Evolutionary conservation across 257 asterid species (phyloP).

Genomic region (Ballota nigra): DNA sequence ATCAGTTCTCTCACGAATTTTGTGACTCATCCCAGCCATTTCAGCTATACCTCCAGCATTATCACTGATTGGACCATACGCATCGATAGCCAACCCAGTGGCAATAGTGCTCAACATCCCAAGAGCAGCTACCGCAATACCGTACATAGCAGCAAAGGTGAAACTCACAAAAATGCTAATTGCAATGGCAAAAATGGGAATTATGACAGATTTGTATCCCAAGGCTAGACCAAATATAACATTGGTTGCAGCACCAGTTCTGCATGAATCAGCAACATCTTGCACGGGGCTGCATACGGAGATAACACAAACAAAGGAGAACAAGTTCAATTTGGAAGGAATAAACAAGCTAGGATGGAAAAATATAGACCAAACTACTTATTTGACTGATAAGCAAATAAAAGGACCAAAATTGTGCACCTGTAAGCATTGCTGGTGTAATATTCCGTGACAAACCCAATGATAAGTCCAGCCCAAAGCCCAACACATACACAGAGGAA

Average conservation of each 20-base stretch:
- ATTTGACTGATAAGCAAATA: background rate
- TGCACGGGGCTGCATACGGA: constrained; percentile 61
- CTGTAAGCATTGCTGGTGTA: constrained; percentile 96
- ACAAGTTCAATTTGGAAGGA: background rate
- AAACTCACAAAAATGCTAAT: constrained; percentile 78
- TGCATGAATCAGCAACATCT: constrained; percentile 96
- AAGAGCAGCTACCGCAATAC: constrained; percentile 87
- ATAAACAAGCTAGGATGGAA: background rate
- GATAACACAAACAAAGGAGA: background rate
- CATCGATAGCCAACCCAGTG: constrained; percentile 89
- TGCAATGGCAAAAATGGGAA: constrained; percentile 89
- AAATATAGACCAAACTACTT: background rate
- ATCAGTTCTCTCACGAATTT: constrained; percentile 87
- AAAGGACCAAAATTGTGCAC: constrained; percentile 28
- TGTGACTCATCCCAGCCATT: constrained; percentile 97
- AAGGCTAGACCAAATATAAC: constrained; percentile 91
- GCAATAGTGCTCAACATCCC: constrained; percentile 97
- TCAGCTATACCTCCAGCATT: constrained; percentile 97
- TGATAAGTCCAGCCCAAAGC: constrained; percentile 96
- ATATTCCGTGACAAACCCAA: constrained; percentile 87
- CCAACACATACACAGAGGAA: constrained; percentile 87
- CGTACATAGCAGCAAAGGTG: constrained; percentile 90
- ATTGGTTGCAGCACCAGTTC: constrained; percentile 96
- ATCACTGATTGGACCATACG: constrained; percentile 96
- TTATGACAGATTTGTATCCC: constrained; percentile 91